A percentile compares a stretch with the other conserved stretches of the same genome.
These are phyloP conservation scores for Gillenia trifoliata DNA, from an alignment of 306 rosid species.

Conservation along the genomic window DNA sequence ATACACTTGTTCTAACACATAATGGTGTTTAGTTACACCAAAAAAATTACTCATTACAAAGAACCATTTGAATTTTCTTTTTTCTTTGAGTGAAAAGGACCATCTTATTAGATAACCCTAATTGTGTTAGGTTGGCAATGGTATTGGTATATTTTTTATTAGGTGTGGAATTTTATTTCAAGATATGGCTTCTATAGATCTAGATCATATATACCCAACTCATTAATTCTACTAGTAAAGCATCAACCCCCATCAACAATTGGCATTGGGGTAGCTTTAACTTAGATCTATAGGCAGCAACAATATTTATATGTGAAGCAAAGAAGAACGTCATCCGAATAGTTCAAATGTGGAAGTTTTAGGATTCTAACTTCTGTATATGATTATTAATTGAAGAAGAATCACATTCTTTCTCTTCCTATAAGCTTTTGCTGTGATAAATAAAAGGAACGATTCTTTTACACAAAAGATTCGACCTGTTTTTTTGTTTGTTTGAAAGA, in stretches of 20 bases:
- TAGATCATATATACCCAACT: not conserved
- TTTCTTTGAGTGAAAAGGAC: not conserved
- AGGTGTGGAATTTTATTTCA: not conserved
- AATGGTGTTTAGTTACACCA: too few relatives aligned
- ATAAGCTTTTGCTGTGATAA: not conserved
- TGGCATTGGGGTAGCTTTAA: not conserved
- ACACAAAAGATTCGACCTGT: too few relatives aligned
- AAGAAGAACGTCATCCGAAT: not conserved
- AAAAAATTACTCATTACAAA: too few relatives aligned
- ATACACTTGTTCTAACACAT: too few relatives aligned
- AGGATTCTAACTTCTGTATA: not conserved
- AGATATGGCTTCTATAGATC: not conserved
- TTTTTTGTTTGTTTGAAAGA: not conserved
- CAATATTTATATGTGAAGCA: not conserved
- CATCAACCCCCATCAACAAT: too few relatives aligned
- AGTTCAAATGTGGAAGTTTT: not conserved
- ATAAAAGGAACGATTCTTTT: too few relatives aligned
- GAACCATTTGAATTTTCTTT: too few relatives aligned
- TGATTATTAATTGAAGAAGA: not conserved
- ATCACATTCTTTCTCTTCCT: not conserved
- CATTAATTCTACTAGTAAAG: too few relatives aligned
- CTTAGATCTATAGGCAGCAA: not conserved
- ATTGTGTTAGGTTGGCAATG: not conserved
- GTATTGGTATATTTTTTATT: not conserved
- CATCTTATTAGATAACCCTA: not conserved